phyloP scores from a whole-genome alignment of 2,329 filamentous ascomycete genomes.

The Arthrobotrys conoides region DNA sequence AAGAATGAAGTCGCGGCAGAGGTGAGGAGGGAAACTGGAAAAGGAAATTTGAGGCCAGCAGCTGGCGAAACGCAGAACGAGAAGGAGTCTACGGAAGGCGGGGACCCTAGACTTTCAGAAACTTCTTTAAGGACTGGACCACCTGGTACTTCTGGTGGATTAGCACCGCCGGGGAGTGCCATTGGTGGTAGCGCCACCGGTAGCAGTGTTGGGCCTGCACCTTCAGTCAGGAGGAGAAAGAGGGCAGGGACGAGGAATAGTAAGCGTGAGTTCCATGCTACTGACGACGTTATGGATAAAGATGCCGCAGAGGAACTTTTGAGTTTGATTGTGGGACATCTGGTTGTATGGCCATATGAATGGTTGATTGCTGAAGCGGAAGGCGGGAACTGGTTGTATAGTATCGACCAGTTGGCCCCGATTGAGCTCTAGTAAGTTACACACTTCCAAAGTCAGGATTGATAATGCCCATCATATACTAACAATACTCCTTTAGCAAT shows the following conservation, averaged over 20 bases:
- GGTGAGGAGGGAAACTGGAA: conserved; percentile 5
- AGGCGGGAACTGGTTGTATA: conserved; percentile 96
- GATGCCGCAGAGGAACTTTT: conserved; percentile 86
- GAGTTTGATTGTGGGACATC: conserved; percentile 84
- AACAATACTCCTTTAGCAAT: conserved; percentile 41
- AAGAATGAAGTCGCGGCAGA: conserved; percentile 27
- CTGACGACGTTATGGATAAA: conserved; percentile 82
- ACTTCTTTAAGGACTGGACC: conserved; percentile 22
- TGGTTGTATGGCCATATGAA: conserved; percentile 95
- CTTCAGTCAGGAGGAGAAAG: conserved; percentile 72
- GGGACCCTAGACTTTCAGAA: conserved; percentile 46
- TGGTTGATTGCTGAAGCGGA: conserved; percentile 93
- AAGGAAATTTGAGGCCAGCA: conserved; percentile 16
- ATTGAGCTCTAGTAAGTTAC: conserved; percentile 92
- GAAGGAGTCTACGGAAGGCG: conserved; percentile 25
- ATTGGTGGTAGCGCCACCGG: conserved; percentile 46
- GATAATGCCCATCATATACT: conserved; percentile 12
- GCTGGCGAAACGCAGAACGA: conserved; percentile 25
- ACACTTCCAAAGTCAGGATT: neutral
- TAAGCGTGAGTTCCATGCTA: conserved; percentile 74
- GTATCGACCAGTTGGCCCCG: conserved; percentile 94
- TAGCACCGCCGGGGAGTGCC: conserved; percentile 38
- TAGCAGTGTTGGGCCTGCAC: conserved; percentile 48
- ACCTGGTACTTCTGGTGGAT: conserved; percentile 8
- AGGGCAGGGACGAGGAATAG: conserved; percentile 80